Base-by-base conservation (phyloP, 768 basidiomycete species). In the Tremella mesenterica region DNA sequence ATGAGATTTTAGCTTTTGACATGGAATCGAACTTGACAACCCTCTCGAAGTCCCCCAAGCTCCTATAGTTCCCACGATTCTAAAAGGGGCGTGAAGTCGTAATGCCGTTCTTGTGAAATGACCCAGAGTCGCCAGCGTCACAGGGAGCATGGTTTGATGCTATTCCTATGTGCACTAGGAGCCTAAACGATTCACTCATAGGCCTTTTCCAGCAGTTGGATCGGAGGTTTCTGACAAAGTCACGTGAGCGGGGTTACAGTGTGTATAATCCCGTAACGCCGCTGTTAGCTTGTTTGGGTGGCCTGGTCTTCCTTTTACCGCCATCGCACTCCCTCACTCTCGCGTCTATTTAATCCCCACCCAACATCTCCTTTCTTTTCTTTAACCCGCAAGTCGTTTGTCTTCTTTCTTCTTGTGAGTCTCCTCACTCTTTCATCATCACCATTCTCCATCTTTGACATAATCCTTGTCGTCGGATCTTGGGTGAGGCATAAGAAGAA, bases 1-100 rank as follows among this genome's bases (percentile, higher is more conserved):
- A 54, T 75, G 73, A 3, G 73, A 73, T 57, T 74, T 75, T 27
- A 74, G 54, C 59, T 75, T 74, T 38, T 62, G 54, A 21, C 56
- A 48, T 21, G 47, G 3, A 23, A 18, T 18, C 7, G 23, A 26
- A 7, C 29, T 29, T 31, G 29, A 31, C 28, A 25, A 8, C 7
- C 12, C 25, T 29, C 29, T 27, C n/a, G 29, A 29, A 30, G 23
- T 29, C 14, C 27, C 45, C 8, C 26, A 20, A 4, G 47, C 47
- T 4, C 13, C 47, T 25, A 20, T 43, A 25, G 8, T n/a, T n/a
- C 18, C 41, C 41, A 20, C 41, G 26, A 10, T 43, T 43, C 18
- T n/a, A n/a, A n/a, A 43, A 8, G 18, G 18, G 10, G 8, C 8
- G 18, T 7, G 41, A 9, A 10, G 41, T 43, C 8, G 41, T 20